Evolutionary conservation across 805 yeast genomes (phyloP), one percentile per base, ranked within the genome.

Genomic region (Scheffersomyces coipomensis): DNA sequence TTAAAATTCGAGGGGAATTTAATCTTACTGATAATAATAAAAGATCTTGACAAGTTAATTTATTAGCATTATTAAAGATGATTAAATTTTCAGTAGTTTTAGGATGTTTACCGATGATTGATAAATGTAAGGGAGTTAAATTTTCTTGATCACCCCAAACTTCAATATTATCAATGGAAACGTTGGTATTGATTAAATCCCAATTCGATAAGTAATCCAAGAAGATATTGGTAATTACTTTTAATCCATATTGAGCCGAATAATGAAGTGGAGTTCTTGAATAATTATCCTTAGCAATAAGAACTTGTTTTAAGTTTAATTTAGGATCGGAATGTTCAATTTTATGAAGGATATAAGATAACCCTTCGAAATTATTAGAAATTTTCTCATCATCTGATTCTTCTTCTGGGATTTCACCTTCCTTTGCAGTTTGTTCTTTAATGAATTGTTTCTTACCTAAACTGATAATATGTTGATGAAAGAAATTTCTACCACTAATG

Each of bases 211-310:
- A 56, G 49, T 71, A 75, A 26, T 71, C 70, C 12, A 89, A 64
- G 23, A 90, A 69, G 19, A 79, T 68, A 11, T 66, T 64, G 2
- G 88, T 71, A 26, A 83, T 79, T 16, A 19, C 13, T 41, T 76
- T 78, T 40, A 90, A 68, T 0, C 97, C 97, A 58, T 81, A 88
- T 51, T 88, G 93, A 2, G 93, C 82, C 15, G 95, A 83, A 58
- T 90, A 90, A 63, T 91, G 97, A 39, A 91, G 66, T 0, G 97
- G 96, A 0, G 96, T 85, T 44, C 97, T 75, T 45, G 72, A 73
- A 55, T 88, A 86, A 42, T 77, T 81, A 58, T 90, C 98, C 32
- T 75, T 77, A 37, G 84, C 82, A 34, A 82, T 62, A 17, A 90
- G 66, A 10, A 62, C 47, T 8, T 32, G 15, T 33, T 47, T 51